A percentile compares a stretch with the other conserved stretches of the same genome.
These are phyloP conservation scores for Chloropicon primus DNA, from an alignment of 139 green algal species.

Conservation along the genomic window DNA sequence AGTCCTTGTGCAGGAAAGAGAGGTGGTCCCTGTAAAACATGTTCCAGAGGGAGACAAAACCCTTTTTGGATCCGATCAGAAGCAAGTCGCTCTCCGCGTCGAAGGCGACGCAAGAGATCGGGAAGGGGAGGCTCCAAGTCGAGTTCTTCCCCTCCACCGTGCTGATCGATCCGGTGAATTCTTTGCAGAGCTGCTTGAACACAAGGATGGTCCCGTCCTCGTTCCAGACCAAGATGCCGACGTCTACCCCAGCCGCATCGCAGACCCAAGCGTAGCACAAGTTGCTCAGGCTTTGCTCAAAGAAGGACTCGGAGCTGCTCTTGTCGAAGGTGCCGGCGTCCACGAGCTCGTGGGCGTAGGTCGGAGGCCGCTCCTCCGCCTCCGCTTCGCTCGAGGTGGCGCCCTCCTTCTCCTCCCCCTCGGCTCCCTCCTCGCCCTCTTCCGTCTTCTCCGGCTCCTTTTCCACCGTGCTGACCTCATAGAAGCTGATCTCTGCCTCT, in stretches of 20 bases:
- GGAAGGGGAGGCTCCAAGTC: neutral
- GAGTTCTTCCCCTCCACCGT: neutral
- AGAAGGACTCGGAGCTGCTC: neutral
- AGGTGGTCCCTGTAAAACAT: neutral
- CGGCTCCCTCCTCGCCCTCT: neutral
- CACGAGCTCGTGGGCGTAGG: neutral
- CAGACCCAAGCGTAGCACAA: neutral
- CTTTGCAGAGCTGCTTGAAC: neutral
- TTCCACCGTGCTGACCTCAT: neutral
- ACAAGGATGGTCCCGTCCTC: neutral
- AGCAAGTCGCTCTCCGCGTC: neutral
- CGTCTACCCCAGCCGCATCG: neutral
- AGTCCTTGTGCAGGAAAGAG: neutral
- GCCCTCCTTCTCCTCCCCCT: neutral
- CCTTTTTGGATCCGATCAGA: neutral
- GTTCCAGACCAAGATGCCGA: neutral
- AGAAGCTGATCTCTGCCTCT: neutral
- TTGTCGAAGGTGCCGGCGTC: neutral
- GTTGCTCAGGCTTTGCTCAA: neutral
- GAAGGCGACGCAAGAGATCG: neutral
- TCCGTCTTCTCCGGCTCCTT: neutral
- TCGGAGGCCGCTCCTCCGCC: neutral
- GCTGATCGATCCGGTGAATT: neutral
- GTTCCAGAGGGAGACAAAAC: neutral
- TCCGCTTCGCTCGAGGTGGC: neutral